Base-by-base conservation (phyloP, 805 yeast genomes). In the Jamesozyma gamospora region DNA sequence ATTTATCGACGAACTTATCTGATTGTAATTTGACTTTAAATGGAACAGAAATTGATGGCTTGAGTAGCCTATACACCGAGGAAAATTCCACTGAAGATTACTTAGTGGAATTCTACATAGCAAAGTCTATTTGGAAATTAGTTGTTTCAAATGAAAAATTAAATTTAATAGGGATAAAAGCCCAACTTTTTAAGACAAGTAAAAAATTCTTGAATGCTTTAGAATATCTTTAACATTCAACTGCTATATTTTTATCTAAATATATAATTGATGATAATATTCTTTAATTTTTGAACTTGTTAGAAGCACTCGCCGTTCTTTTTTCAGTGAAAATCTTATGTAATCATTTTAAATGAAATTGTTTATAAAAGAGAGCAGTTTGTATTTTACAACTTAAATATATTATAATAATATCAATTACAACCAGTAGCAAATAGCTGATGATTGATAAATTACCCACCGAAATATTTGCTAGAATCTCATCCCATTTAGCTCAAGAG, bases 391-490 rank as follows among this genome's bases (percentile, higher is more conserved):
- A n/a, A n/a, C n/a, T n/a, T n/a, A n/a, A n/a, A n/a, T n/a, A n/a
- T n/a, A n/a, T n/a, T n/a, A n/a, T n/a, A n/a, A n/a, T n/a, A n/a
- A n/a, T n/a, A n/a, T n/a, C 24, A 21, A 21, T 21, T 21, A 21
- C 8, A 21, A 21, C 24, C n/a, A n/a, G n/a, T n/a, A n/a, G n/a
- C n/a, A n/a, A n/a, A n/a, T n/a, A n/a, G n/a, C n/a, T n/a, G n/a
- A 55, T 58, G 60, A 36, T 58, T 2, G 54, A 53, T 24, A 38
- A 32, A 32, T 28, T 50, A 17, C 61, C 62, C 2, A 17, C 36
- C 21, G 55, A 58, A 30, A 43, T 55, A 18, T 44, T 50, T 38
- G 40, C 40, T 7, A 35, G 41, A 8, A 39, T 58, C 11, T 38
- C 43, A 1, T 13, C 28, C 3, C 41, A 30, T 12, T 26, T 56